phyloP scores from a whole-genome alignment of 768 basidiomycete genomes.

The Lactarius trivialis region DNA sequence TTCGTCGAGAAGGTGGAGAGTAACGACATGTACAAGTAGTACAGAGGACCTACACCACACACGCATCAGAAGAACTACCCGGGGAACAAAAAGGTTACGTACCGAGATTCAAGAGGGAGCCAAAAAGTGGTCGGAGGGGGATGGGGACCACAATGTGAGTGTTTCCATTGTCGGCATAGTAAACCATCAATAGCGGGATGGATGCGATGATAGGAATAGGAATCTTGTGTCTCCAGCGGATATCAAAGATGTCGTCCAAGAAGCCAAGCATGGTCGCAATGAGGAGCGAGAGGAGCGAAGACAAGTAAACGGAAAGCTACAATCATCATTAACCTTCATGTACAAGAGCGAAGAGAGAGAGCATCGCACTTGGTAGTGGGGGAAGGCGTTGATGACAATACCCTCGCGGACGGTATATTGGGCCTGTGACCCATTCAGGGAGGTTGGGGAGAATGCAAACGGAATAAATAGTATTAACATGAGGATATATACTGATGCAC shows the following conservation, averaged over 20 bases:
- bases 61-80: constrained; percentile 4
- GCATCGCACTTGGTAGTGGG: constrained; percentile 66
- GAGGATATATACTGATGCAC: constrained; percentile 83
- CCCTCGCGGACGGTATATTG: constrained; percentile 45
- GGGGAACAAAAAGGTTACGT: constrained; percentile 24
- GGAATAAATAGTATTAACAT: constrained; percentile 89
- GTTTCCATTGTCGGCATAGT: constrained; percentile 90
- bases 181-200: constrained; percentile 91
- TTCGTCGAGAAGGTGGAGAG: constrained; percentile 96
- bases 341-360: background rate
- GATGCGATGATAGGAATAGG: constrained; percentile 96
- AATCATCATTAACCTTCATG: background rate
- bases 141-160: constrained; percentile 91
- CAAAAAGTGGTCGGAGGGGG: constrained; percentile 66
- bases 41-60: constrained; percentile 65
- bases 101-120: constrained; percentile 86
- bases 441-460: constrained; percentile 80
- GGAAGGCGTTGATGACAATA: constrained; percentile 60
- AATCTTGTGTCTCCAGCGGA: constrained; percentile 96
- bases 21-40: constrained; percentile 94
- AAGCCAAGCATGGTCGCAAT: constrained; percentile 94
- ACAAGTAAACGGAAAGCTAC: constrained; percentile 87
- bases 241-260: constrained; percentile 96
- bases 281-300: constrained; percentile 84
- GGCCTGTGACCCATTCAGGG: constrained; percentile 41